Conservation (phyloP, 306 rosid genomes). For the Elaeagnus macrophylla region DNA sequence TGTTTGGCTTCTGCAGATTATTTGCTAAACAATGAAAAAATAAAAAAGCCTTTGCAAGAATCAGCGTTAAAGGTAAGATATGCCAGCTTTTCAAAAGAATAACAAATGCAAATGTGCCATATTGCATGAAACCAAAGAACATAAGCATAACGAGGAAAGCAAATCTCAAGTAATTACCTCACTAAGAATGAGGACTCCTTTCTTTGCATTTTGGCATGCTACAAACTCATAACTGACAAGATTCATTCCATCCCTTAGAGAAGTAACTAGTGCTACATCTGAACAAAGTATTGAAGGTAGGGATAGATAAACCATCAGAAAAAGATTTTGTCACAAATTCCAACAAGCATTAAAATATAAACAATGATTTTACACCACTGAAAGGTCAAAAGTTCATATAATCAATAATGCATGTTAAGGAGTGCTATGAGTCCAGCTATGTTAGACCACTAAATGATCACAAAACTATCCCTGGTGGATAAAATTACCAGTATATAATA, state of each 20-base stretch:
- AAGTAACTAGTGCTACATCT: constrained; percentile 78
- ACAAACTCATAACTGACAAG: constrained; percentile 87
- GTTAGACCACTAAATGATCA: neutral
- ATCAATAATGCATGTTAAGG: neutral
- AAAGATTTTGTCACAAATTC: neutral
- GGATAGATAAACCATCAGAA: constrained; percentile 11
- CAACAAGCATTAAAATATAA: neutral
- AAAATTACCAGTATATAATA: too few species aligned
- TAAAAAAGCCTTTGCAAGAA: neutral
- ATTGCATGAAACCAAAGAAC: neutral
- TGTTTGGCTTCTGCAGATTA: neutral
- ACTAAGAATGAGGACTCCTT: constrained; percentile 78
- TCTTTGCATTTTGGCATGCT: constrained; percentile 81
- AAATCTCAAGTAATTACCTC: constrained; percentile 44
- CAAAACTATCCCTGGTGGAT: too few species aligned
- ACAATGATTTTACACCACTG: neutral
- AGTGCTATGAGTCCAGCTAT: neutral
- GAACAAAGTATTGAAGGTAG: constrained; percentile 14
- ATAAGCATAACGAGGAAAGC: constrained; percentile 13
- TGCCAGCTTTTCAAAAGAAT: neutral
- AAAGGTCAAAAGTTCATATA: neutral
- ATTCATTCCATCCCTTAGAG: constrained; percentile 89
- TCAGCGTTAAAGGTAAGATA: neutral
- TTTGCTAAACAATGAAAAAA: too few species aligned
- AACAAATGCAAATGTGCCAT: neutral